These are phyloP conservation scores for Ciborinia camelliae DNA, from an alignment of 2,329 filamentous ascomycete genomes.

Conservation along the genomic window DNA sequence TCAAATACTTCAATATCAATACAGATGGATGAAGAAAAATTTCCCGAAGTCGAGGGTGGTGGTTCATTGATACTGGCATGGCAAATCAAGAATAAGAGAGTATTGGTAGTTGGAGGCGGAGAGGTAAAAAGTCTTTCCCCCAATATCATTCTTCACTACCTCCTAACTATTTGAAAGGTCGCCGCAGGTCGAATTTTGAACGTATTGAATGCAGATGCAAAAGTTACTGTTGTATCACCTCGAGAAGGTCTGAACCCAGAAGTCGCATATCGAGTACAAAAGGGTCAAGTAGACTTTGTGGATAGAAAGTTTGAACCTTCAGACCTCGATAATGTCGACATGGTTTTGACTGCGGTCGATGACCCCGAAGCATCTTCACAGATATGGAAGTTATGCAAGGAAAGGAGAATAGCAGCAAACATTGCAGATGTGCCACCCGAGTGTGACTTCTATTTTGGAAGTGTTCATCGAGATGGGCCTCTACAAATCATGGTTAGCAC, in stretches of 20 bases:
- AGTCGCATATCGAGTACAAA: slow-evolving; percentile 74
- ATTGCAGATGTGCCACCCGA: slow-evolving; percentile 96
- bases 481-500: slow-evolving; percentile 98
- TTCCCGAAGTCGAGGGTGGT: slow-evolving; percentile 80
- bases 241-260: slow-evolving; percentile 78
- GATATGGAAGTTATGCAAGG: slow-evolving; percentile 93
- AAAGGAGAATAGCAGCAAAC: slow-evolving; percentile 80
- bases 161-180: slow-evolving; percentile 58
- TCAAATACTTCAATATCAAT: slow-evolving; percentile 17
- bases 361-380: slow-evolving; percentile 85
- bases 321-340: slow-evolving; percentile 82
- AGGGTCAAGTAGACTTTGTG: slow-evolving; percentile 73
- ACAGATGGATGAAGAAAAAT: slow-evolving; percentile 43
- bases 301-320: slow-evolving; percentile 80
- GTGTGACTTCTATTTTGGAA: slow-evolving; percentile 98
- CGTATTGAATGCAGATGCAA: slow-evolving; percentile 90
- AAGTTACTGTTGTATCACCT: slow-evolving; percentile 82
- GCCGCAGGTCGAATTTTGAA: slow-evolving; percentile 92
- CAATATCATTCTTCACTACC: slow-evolving; percentile 3
- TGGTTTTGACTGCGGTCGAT: slow-evolving; percentile 92
- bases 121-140: slow-evolving; percentile 59
- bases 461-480: slow-evolving; percentile 89
- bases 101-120: slow-evolving; percentile 91
- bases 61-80: slow-evolving; percentile 93
- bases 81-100: slow-evolving; percentile 85